phyloP scores from a whole-genome alignment of 805 yeast species.

The Teunomyces atbi region DNA sequence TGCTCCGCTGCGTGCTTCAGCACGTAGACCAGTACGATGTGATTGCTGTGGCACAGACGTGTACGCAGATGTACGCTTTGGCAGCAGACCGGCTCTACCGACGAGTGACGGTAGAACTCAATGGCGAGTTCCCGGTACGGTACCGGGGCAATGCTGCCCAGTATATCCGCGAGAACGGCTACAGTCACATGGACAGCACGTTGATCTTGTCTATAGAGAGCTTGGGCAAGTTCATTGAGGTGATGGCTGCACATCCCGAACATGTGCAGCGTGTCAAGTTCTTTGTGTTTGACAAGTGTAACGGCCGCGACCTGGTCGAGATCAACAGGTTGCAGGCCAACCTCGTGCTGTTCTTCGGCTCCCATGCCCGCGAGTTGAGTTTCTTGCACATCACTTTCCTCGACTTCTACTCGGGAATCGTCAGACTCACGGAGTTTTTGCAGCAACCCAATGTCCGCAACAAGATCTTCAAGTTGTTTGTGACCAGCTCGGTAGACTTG shows the following conservation, averaged over 20 bases:
- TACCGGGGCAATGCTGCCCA: conserved; percentile 13
- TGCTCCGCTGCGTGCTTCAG: conserved; percentile 16
- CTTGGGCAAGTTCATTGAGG: conserved; percentile 17
- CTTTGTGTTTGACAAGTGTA: conserved; percentile 36
- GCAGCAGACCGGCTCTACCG: conserved; percentile 26
- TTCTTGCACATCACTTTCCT: conserved; percentile 33
- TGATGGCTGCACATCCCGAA: conserved; percentile 17
- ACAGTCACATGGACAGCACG: conserved; percentile 29
- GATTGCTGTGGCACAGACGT: conserved; percentile 22
- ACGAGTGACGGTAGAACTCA: conserved; percentile 29
- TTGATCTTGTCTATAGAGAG: conserved; percentile 19
- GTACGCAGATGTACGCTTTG: conserved; percentile 18
- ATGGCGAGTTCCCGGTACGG: conserved; percentile 24
- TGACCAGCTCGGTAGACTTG: conserved; percentile 21
- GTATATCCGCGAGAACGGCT: conserved; percentile 27
- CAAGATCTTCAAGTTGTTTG: conserved; percentile 30
- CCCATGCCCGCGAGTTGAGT: conserved; percentile 21
- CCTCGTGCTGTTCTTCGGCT: conserved; percentile 26
- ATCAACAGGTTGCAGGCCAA: conserved; percentile 20
- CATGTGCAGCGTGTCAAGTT: conserved; percentile 23
- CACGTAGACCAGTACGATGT: conserved; percentile 33
- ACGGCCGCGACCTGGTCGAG: conserved; percentile 10
- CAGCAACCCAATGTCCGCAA: conserved; percentile 21
- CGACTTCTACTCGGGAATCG: conserved; percentile 24
- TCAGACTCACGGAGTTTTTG: conserved; percentile 24